Percentiles rank a stretch among this genome's conserved stretches.
These are phyloP conservation scores for Macrocybe sp. DNA, from an alignment of 1,284 basidiomycete species.

Conservation along the genomic window DNA sequence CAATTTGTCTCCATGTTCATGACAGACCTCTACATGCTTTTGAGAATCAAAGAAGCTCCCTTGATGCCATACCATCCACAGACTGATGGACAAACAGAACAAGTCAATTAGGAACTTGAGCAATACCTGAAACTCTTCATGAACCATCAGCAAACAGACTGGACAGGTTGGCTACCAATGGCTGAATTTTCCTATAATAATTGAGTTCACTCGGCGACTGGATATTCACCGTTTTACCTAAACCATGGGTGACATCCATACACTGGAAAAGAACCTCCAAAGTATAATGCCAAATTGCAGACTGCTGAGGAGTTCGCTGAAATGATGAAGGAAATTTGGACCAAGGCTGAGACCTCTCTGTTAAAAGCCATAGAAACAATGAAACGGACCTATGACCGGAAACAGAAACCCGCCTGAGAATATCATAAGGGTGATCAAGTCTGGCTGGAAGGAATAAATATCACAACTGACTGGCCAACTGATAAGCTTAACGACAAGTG, in stretches of 20 bases:
- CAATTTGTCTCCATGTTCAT: constrained; percentile 18
- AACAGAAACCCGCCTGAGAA: not conserved
- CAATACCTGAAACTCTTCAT: constrained; percentile 20
- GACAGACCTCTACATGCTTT: constrained; percentile 15
- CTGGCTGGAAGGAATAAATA: not conserved
- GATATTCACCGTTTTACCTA: constrained; percentile 1
- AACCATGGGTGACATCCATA: not conserved
- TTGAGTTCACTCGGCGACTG: constrained; percentile 5
- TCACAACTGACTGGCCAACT: not conserved
- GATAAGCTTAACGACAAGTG: not conserved
- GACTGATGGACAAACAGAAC: constrained; percentile 28
- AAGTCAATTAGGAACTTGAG: constrained; percentile 27
- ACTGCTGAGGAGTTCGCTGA: not conserved
- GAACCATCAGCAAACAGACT: constrained; percentile 13
- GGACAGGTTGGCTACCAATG: constrained; percentile 10
- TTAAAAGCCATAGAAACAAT: not conserved
- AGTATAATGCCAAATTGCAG: not conserved
- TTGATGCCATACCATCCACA: constrained; percentile 29
- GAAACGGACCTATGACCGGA: not conserved
- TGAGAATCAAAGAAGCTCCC: constrained; percentile 18
- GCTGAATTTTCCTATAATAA: constrained; percentile 12
- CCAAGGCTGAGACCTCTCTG: not conserved
- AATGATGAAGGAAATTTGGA: not conserved
- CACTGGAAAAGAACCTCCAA: not conserved
- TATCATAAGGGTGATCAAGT: not conserved